Conservation (phyloP, 2,329 filamentous ascomycete species). For the Cryphonectria nitschkei region DNA sequence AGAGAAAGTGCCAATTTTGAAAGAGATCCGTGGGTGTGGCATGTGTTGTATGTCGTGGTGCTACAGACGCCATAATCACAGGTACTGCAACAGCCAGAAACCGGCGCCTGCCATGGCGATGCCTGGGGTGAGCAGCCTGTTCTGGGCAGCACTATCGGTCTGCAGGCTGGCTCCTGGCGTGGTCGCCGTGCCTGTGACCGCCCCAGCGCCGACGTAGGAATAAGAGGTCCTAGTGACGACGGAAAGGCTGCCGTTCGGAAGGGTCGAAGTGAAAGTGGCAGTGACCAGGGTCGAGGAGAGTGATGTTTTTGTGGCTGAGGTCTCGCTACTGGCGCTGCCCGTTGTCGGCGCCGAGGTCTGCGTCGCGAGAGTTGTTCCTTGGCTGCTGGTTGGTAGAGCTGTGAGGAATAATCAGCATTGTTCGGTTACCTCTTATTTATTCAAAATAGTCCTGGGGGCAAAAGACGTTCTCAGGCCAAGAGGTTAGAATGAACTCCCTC, state of each 20-base stretch:
- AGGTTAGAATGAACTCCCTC: background rate
- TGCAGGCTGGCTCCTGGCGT: slow-evolving; percentile 42
- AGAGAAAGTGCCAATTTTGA: background rate
- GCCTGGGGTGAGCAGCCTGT: background rate
- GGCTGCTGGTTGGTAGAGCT: slow-evolving; percentile 8
- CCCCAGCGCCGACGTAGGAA: slow-evolving; percentile 46
- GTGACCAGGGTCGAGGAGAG: slow-evolving; percentile 38
- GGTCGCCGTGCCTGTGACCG: slow-evolving; percentile 35
- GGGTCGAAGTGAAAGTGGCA: slow-evolving; percentile 51
- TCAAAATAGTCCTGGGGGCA: background rate
- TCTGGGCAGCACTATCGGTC: slow-evolving; percentile 33
- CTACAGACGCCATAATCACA: background rate
- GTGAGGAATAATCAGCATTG: background rate
- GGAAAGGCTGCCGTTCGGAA: slow-evolving; percentile 48
- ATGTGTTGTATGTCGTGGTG: background rate
- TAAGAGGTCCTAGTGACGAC: slow-evolving; percentile 54
- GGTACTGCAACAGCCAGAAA: slow-evolving; percentile 27
- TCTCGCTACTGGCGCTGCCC: slow-evolving; percentile 18
- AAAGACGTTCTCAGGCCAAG: background rate
- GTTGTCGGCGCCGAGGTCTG: slow-evolving; percentile 16
- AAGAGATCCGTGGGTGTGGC: background rate
- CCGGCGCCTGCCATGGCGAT: slow-evolving; percentile 10
- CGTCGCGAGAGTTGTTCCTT: slow-evolving; percentile 24
- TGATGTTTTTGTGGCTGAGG: slow-evolving; percentile 38
- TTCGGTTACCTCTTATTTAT: background rate